Evolutionary conservation across 805 yeast species (phyloP).

Genomic region (Nakazawaea siamensis): DNA sequence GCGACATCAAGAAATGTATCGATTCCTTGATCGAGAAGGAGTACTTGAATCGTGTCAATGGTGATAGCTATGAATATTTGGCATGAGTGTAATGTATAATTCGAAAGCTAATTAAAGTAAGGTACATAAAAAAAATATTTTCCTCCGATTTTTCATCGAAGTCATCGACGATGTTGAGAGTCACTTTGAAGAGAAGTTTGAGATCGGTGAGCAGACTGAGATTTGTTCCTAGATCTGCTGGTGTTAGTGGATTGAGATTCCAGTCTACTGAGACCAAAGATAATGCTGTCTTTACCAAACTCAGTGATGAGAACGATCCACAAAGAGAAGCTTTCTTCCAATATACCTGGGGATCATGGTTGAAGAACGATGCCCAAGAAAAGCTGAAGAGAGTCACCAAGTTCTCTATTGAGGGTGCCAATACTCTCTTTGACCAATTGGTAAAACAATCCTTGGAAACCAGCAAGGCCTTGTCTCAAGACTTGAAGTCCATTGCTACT

Average conservation of each 20-base stretch:
- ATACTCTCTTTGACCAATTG: slow-evolving; percentile 39
- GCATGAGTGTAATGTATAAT: slow-evolving; percentile 49
- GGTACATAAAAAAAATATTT: too few relatives aligned
- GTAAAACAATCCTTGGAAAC: slow-evolving; percentile 28
- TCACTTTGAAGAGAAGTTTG: neutral
- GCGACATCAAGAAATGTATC: slow-evolving; percentile 82
- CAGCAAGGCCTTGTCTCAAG: slow-evolving; percentile 13
- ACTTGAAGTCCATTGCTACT: slow-evolving; percentile 1
- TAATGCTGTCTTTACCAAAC: slow-evolving; percentile 34
- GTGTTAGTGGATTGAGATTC: neutral
- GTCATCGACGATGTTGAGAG: slow-evolving; percentile 1
- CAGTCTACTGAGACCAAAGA: slow-evolving; percentile 1
- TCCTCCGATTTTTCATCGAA: too few relatives aligned
- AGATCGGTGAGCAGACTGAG: neutral
- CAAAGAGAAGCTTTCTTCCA: slow-evolving; percentile 67
- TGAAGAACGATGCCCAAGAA: slow-evolving; percentile 67
- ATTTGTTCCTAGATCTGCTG: neutral
- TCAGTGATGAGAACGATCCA: slow-evolving; percentile 58
- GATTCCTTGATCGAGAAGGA: slow-evolving; percentile 81
- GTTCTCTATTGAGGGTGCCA: slow-evolving; percentile 75
- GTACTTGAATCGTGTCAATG: slow-evolving; percentile 69
- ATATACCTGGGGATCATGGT: slow-evolving; percentile 95
- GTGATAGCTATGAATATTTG: slow-evolving; percentile 69
- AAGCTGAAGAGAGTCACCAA: slow-evolving; percentile 70
- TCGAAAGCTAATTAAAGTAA: too few relatives aligned